A percentile compares a stretch with the other conserved stretches of the same genome.
phyloP scores from a whole-genome alignment of 306 rosid genomes.

The Morella rubra region DNA sequence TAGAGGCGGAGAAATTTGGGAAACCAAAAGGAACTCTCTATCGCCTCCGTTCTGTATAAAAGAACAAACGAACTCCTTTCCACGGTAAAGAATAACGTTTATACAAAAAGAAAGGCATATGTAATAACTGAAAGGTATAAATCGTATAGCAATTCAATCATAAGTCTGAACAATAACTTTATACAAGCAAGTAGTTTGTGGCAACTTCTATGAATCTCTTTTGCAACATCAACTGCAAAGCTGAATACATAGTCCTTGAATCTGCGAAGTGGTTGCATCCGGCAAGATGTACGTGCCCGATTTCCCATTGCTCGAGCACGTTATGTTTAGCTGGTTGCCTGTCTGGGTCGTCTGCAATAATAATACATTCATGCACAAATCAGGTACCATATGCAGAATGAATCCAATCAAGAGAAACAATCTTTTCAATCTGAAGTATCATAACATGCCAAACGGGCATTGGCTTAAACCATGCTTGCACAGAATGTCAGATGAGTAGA shows the following conservation, averaged over 20 bases:
- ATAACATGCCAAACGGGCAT: not conserved
- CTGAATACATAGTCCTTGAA: slow-evolving; percentile 68
- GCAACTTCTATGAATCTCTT: slow-evolving; percentile 16
- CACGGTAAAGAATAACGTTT: not conserved
- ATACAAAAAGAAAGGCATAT: slow-evolving; percentile 20
- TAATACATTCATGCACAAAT: slow-evolving; percentile 14
- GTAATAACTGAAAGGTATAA: slow-evolving; percentile 18
- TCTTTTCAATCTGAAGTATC: not conserved
- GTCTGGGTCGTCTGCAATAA: slow-evolving; percentile 67
- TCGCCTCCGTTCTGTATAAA: no score
- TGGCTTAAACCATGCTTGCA: not conserved
- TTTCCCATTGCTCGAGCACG: slow-evolving; percentile 82
- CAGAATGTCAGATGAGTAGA: not conserved
- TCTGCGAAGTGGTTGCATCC: slow-evolving; percentile 59
- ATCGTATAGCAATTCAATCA: slow-evolving; percentile 12
- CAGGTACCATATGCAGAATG: not conserved
- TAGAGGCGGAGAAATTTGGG: no score
- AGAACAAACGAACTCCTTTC: no score
- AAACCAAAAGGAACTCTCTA: no score
- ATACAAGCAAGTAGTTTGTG: slow-evolving; percentile 26
- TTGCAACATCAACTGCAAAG: slow-evolving; percentile 63
- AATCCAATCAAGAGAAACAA: not conserved
- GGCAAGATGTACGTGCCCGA: slow-evolving; percentile 36
- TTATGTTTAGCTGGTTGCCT: slow-evolving; percentile 67
- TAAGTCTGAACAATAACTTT: slow-evolving; percentile 21